Evolutionary conservation across 345 rosid genomes (phyloP), one percentile per base, ranked within the genome.

Genomic region (Fremontodendron californicum): DNA sequence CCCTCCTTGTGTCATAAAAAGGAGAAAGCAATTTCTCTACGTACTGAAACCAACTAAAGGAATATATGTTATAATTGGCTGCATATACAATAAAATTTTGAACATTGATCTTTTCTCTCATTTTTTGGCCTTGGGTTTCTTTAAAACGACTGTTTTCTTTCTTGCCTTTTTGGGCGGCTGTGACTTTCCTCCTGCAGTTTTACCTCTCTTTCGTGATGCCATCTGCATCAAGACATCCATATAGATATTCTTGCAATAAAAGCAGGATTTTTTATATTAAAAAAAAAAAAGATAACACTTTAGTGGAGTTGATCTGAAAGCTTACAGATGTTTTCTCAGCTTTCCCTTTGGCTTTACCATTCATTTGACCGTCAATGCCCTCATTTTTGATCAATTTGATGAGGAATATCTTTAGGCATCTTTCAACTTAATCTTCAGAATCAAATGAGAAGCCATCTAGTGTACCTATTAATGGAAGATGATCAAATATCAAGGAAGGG

Each of bases 111-210:
- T 42, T 33, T 8, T 52, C 21, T 70, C 75, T 84, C 80, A 84
- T 81, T 81, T 85, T 82, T 71, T 87, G 27, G 62, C 71, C 51
- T 81, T 67, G 81, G 77, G 57, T 82, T 84, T 90, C 86, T 86
- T 89, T 39, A 89, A 78, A 51, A 27, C 81, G 45, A 64, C 83
- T 6, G 81, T 78, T 84, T 71, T 88, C 90, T 88, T 92, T 79
- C 79, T 86, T 71, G 62, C 85, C 83, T 80, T 91, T 81, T 87
- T 90, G 31, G 88, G 80, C 75, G 90, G 88, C 63, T 80, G 90
- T 45, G 85, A 79, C 85, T 89, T 91, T 84, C 88, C 90, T 81
- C 85, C 90, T 0, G 75, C 75, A 76, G 84, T 71, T 63, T 78
- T 87, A 54, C 86, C 90, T 82, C 87, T 90, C 90, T 91, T 92